A percentile compares a stretch with the other conserved stretches of the same genome.
phyloP scores from a whole-genome alignment of 1,284 basidiomycete genomes.

The Ceratobasidium sp. region DNA sequence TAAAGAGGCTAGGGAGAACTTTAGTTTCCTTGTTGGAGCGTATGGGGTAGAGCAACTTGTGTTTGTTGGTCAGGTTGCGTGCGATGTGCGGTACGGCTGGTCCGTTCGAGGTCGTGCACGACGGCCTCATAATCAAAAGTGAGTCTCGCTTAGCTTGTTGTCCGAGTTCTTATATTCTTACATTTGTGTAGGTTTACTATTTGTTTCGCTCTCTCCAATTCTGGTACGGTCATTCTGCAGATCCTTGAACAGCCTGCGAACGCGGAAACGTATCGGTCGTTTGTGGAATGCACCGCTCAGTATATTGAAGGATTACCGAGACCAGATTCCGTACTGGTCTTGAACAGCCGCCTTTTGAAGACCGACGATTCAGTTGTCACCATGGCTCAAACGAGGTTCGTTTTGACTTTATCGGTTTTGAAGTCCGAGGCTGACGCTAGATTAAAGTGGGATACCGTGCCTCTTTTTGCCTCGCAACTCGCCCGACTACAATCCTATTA shows the following conservation, averaged over 20 bases:
- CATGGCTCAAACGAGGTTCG: neutral
- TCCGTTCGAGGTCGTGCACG: constrained; percentile 1
- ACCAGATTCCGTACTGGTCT: neutral
- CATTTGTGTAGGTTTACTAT: neutral
- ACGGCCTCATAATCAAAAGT: constrained; percentile 8
- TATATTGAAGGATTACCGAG: constrained; percentile 6
- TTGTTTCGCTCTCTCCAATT: neutral
- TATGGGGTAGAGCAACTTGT: neutral
- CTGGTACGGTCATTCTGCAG: neutral
- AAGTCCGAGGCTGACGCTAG: neutral
- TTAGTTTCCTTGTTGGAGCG: constrained; percentile 3
- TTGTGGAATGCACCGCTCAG: neutral
- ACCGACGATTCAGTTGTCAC: neutral
- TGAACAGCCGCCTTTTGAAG: neutral
- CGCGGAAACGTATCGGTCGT: neutral
- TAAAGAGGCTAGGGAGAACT: neutral
- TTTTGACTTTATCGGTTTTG: neutral
- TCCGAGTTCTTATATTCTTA: neutral
- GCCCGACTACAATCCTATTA: constrained; percentile 24
- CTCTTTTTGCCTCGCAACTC: constrained; percentile 15
- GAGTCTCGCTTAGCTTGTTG: neutral
- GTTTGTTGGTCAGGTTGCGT: constrained; percentile 20
- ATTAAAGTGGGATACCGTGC: constrained; percentile 4
- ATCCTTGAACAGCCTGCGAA: neutral
- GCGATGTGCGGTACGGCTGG: constrained; percentile 19